These are phyloP conservation scores for Lathyrus sativus DNA, from an alignment of 306 rosid species.

Conservation along the genomic window DNA sequence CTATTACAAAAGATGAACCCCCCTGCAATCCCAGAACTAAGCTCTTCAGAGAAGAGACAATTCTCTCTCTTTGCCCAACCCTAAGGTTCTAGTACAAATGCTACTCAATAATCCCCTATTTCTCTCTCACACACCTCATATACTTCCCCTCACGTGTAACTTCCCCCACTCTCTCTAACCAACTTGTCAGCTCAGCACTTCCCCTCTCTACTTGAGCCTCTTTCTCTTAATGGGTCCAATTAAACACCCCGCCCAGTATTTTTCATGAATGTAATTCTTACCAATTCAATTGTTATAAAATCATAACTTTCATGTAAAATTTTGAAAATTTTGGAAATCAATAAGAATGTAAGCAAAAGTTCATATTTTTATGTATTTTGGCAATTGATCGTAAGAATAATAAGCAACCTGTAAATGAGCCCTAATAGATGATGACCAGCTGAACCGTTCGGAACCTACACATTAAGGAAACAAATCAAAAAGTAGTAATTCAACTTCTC, in stretches of 20 bases:
- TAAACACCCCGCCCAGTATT: not conserved
- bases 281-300: constrained; percentile 12
- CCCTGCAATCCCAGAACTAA: no score
- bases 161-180: no score
- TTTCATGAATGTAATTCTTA: constrained; percentile 1
- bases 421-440: constrained; percentile 98
- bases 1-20: no score
- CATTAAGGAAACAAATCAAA: constrained; percentile 34
- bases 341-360: constrained; percentile 11
- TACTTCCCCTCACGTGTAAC: no score
- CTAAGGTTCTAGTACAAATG: no score
- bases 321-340: not conserved
- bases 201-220: no score
- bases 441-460: constrained; percentile 96
- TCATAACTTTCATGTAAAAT: constrained; percentile 1
- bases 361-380: constrained; percentile 20
- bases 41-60: no score
- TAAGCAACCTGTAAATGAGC: constrained; percentile 82
- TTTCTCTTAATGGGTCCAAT: no score
- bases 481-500: constrained; percentile 37
- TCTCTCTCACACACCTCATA: no score
- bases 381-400: constrained; percentile 31
- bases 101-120: no score
- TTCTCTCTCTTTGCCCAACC: no score
- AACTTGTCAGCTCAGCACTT: no score